These are phyloP conservation scores for Pythium utonaiense DNA, from an alignment of 352 stramenopile species.

Conservation along the genomic window DNA sequence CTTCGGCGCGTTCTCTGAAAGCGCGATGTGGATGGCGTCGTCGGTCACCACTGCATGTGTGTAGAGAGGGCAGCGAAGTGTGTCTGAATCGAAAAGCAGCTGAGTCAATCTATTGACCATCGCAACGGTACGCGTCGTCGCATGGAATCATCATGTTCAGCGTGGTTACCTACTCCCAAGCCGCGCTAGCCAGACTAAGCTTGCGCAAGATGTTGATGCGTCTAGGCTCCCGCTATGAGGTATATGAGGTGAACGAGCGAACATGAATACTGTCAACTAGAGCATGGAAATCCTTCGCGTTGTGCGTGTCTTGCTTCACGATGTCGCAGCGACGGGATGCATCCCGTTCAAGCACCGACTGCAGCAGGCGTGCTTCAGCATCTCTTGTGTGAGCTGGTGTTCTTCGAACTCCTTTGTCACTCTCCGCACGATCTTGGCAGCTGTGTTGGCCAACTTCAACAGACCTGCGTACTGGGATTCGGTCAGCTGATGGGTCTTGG, in stretches of 20 bases:
- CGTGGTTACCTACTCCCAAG: no score
- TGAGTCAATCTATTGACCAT: no score
- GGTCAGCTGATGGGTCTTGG: slow-evolving; percentile 42
- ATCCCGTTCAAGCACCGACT: not conserved
- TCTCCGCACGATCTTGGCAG: slow-evolving; percentile 14
- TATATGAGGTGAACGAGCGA: no score
- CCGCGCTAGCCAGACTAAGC: no score
- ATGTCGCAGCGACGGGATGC: not conserved
- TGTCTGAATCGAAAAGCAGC: no score
- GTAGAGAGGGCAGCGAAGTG: not conserved
- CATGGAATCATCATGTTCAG: no score
- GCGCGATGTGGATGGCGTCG: not conserved
- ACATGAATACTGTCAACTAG: no score
- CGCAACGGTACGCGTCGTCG: no score
- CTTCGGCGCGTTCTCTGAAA: not conserved
- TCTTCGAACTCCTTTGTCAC: slow-evolving; percentile 6
- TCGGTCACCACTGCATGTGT: not conserved
- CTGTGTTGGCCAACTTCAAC: slow-evolving; percentile 33
- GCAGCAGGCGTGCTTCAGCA: slow-evolving; percentile 1
- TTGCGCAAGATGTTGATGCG: no score
- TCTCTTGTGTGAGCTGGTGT: not conserved
- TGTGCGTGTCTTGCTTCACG: not conserved
- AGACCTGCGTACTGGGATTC: slow-evolving; percentile 55
- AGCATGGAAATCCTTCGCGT: not conserved
- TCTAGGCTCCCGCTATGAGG: no score